A percentile compares a stretch with the other conserved stretches of the same genome.
phyloP scores from a whole-genome alignment of 139 green algal genomes.

The Pedinophyceae sp. region DNA sequence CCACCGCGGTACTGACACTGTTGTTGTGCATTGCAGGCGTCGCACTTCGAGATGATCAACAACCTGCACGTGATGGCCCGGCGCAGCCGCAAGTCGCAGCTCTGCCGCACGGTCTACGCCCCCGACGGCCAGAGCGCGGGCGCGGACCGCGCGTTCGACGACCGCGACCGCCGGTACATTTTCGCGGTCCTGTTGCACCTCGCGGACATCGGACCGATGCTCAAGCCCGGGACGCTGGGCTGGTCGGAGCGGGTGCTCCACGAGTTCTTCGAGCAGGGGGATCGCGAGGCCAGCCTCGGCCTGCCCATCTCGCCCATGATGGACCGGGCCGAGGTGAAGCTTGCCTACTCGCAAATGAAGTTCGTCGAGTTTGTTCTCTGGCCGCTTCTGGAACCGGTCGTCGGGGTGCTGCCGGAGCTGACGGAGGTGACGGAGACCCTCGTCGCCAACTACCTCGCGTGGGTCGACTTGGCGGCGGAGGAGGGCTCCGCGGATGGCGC shows the following conservation, averaged over 20 bases:
- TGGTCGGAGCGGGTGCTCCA: neutral
- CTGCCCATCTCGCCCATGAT: slow-evolving; percentile 5
- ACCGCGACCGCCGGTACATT: neutral
- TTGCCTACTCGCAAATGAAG: slow-evolving; percentile 5
- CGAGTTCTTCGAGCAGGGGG: neutral
- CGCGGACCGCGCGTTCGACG: no score
- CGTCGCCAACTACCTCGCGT: no score
- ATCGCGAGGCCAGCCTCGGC: neutral
- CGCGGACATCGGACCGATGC: slow-evolving; percentile 1
- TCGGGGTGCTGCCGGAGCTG: no score
- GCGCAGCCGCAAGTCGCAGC: neutral
- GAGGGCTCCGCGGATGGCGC: no score
- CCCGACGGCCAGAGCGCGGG: no score
- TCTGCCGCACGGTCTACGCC: neutral
- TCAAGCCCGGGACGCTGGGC: neutral
- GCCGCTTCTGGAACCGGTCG: no score
- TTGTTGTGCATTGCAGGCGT: no score
- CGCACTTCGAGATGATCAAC: slow-evolving; percentile 5
- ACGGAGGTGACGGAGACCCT: no score
- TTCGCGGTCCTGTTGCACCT: neutral
- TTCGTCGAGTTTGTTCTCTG: slow-evolving; percentile 5
- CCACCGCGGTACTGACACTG: no score
- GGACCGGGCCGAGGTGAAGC: neutral
- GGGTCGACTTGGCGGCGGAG: no score
- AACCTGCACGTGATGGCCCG: neutral